Conservation (phyloP, 140 eudicot species). For the Flaveria floridana region DNA sequence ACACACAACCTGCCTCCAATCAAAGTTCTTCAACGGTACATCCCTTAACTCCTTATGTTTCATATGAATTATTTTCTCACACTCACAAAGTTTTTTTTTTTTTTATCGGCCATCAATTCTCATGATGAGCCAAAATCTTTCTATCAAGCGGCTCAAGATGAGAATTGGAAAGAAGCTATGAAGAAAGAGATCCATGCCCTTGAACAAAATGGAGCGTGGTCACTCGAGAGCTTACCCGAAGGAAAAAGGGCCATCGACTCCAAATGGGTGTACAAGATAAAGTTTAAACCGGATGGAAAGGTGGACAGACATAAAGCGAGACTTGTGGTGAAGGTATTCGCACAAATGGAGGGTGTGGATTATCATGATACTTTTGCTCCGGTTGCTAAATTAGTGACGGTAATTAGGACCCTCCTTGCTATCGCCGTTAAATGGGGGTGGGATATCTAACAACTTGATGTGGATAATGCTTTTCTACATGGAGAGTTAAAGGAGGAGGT, state of each 20-base stretch:
- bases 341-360: background rate
- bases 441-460: background rate
- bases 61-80: background rate
- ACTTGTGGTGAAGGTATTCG: background rate
- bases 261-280: background rate
- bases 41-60: background rate
- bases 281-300: background rate
- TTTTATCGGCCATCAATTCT: background rate
- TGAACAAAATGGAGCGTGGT: background rate
- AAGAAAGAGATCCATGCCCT: no score
- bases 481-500: no score
- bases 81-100: background rate
- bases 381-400: no score
- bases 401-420: background rate
- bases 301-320: background rate
- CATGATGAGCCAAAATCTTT: background rate
- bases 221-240: background rate
- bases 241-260: background rate
- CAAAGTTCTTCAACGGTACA: background rate
- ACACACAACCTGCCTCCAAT: background rate
- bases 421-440: background rate
- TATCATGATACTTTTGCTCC: background rate
- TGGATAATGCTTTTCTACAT: no score
- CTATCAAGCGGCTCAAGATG: background rate
- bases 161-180: background rate